Base-by-base conservation (phyloP, 768 basidiomycete species). In the Daedaleopsis nitida region DNA sequence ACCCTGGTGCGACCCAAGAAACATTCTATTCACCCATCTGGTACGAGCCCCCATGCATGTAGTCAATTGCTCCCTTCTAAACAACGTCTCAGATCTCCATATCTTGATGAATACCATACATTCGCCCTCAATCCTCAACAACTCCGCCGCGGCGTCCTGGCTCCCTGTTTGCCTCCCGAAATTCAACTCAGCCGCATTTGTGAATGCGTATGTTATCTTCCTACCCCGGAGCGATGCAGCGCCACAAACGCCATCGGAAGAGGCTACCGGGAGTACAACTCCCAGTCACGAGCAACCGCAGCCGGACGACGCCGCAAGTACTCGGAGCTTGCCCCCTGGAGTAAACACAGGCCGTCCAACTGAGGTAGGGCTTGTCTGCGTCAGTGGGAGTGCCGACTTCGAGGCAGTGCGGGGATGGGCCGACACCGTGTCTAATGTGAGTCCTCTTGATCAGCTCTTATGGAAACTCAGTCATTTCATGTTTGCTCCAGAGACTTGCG, bases 141-240 rank as follows among this genome's bases (percentile, higher is more conserved):
- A 88, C 2, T 86, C 88, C 10, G 89, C 88, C 7, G 80, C 94
- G 8, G 91, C 95, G 14, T 89, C 90, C 7, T 99, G 95, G 94
- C 83, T 98, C 9, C 97, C 97, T 2, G 84, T 99, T 50, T 98
- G 97, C 72, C 83, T 99, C 3, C 96, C 97, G 0, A 95, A 94
- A 73, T 98, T 92, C 79, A 94, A 98, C 69, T 80, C 92, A 0
- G 76, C 86, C 5, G 89, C 89, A 1, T 98, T 98, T 73, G 87
- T 96, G 27, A 94, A 99, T 72, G 91, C 93, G 13, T 97, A 96
- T 68, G 83, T 98, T 45, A 83, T 85, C 3, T 93, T 90, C 71
- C 72, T 89, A 27, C 80, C 62, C 8, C 62, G 83, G 45, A 65
- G 68, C 5, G 62, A 68, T 14, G 49, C 58, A 12, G 50, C 65